Percentiles rank a stretch among this genome's conserved stretches.
These are phyloP conservation scores for Penicillium nucicola DNA, from an alignment of 495 filamentous ascomycete genomes.

Conservation along the genomic window DNA sequence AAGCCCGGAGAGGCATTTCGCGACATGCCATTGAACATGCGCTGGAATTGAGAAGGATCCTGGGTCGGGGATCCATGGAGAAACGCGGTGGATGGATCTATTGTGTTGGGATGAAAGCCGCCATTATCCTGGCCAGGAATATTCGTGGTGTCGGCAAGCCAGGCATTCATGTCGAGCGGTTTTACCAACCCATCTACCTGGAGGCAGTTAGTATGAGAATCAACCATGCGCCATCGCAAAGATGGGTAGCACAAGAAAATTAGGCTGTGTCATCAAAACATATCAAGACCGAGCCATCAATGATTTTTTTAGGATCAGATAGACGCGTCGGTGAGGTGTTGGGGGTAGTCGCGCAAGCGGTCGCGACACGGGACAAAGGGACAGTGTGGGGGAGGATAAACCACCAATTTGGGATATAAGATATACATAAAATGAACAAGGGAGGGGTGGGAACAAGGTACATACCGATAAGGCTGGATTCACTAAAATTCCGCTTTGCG, in stretches of 20 bases:
- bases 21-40: slow-evolving; percentile 80
- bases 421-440: neutral
- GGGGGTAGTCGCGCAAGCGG: slow-evolving; percentile 21
- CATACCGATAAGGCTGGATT: slow-evolving; percentile 50
- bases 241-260: neutral
- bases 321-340: slow-evolving; percentile 37
- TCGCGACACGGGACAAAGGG: slow-evolving; percentile 20
- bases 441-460: slow-evolving; percentile 21
- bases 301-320: slow-evolving; percentile 1
- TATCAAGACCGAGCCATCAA: neutral
- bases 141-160: slow-evolving; percentile 74
- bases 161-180: slow-evolving; percentile 71
- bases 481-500: slow-evolving; percentile 46
- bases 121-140: slow-evolving; percentile 73
- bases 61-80: slow-evolving; percentile 49
- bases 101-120: slow-evolving; percentile 60
- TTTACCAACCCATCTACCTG: slow-evolving; percentile 57
- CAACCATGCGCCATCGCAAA: slow-evolving; percentile 9
- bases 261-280: slow-evolving; percentile 9
- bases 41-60: slow-evolving; percentile 60
- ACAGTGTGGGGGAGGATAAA: slow-evolving; percentile 3
- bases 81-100: slow-evolving; percentile 54
- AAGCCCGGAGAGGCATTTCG: slow-evolving; percentile 79
- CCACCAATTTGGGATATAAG: neutral
- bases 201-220: slow-evolving; percentile 18